Percentiles rank a stretch among this genome's conserved stretches.
phyloP scores from a whole-genome alignment of 1,284 basidiomycete species.

The Tremellales sp. region DNA sequence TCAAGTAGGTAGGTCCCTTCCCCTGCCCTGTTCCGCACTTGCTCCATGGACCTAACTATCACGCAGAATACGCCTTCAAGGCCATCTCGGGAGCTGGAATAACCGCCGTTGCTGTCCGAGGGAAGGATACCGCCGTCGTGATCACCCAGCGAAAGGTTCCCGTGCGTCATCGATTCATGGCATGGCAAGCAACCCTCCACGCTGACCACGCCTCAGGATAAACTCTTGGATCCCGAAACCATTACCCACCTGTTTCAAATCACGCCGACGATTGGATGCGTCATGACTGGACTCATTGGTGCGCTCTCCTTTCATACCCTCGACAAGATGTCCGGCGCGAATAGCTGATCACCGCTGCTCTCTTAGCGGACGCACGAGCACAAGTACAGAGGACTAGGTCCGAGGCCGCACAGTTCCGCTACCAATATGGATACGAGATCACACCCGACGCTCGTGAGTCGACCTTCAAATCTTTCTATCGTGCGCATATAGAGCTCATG shows the following conservation, averaged over 20 bases:
- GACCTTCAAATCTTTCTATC: not conserved
- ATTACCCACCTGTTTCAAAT: conserved; percentile 96
- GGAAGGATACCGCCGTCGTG: conserved; percentile 90
- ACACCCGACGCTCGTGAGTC: conserved; percentile 73
- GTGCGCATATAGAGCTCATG: not conserved
- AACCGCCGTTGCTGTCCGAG: conserved; percentile 87
- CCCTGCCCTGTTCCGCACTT: not conserved
- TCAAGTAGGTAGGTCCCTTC: conserved; percentile 78
- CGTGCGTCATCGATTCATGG: conserved; percentile 53
- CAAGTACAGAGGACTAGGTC: conserved; percentile 84
- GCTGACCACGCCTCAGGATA: conserved; percentile 63
- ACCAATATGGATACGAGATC: conserved; percentile 98
- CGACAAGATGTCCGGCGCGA: conserved; percentile 1
- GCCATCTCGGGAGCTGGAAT: conserved; percentile 96
- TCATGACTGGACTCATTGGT: conserved; percentile 96
- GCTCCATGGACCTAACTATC: conserved; percentile 10
- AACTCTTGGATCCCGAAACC: conserved; percentile 90
- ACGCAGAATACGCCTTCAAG: conserved; percentile 96
- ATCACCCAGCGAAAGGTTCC: conserved; percentile 99
- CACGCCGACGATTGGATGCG: conserved; percentile 94
- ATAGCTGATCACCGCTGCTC: conserved; percentile 6
- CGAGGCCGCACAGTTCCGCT: conserved; percentile 92
- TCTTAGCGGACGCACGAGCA: conserved; percentile 80
- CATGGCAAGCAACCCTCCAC: conserved; percentile 1
- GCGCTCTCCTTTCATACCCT: conserved; percentile 23